Conservation (phyloP, 495 filamentous ascomycete species). For the Talaromyces nanjingensis region DNA sequence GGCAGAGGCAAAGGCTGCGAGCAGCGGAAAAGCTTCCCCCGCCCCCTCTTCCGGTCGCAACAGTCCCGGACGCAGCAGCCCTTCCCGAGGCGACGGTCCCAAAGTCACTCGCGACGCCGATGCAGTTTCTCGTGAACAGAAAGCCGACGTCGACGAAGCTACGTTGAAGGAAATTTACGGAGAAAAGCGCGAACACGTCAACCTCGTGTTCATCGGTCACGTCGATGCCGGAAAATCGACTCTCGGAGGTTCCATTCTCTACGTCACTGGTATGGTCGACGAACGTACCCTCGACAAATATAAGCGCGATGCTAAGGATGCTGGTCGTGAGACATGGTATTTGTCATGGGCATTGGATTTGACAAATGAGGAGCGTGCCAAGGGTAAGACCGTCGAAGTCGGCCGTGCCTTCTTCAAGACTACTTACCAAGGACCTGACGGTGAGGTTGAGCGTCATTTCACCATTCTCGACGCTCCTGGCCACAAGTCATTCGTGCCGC, state of each 20-base stretch:
- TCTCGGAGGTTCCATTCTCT: conserved; percentile 85
- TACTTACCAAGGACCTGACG: conserved; percentile 52
- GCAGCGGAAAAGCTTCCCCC: conserved; percentile 68
- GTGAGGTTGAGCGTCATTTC: conserved; percentile 49
- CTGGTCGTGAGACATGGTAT: conserved; percentile 97
- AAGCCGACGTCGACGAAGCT: conserved; percentile 83
- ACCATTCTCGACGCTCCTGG: conserved; percentile 94
- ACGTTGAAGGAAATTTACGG: conserved; percentile 93
- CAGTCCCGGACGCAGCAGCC: conserved; percentile 54
- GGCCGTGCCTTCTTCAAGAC: conserved; percentile 96
- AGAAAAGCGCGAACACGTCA: conserved; percentile 83
- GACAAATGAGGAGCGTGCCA: conserved; percentile 89
- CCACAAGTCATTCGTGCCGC: conserved; percentile 93
- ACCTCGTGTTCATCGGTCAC: conserved; percentile 97
- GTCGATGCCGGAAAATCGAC: conserved; percentile 98
- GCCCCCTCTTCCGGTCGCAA: conserved; percentile 71
- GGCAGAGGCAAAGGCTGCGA: conserved; percentile 32
- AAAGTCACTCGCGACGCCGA: conserved; percentile 64
- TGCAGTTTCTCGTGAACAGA: conserved; percentile 79
- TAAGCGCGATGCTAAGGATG: conserved; percentile 91
- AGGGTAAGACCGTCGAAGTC: conserved; percentile 98
- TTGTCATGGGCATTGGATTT: conserved; percentile 95
- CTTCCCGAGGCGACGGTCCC: conserved; percentile 38
- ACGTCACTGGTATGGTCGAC: conserved; percentile 96
- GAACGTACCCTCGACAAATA: conserved; percentile 98